phyloP scores from a whole-genome alignment of 345 rosid genomes.

The Abelmoschus esculentus region DNA sequence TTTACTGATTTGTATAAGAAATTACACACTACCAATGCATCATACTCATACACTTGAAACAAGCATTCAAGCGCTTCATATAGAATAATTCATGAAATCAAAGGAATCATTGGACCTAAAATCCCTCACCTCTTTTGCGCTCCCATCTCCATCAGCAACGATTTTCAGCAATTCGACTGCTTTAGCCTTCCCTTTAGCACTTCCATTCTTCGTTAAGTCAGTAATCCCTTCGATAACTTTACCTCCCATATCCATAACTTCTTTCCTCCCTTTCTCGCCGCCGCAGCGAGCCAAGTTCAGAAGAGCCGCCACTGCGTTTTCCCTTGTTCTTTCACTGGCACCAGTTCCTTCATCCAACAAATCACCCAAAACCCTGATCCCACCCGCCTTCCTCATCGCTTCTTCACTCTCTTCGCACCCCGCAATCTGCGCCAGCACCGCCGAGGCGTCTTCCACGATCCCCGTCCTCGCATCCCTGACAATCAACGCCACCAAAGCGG shows the following conservation, averaged over 20 bases:
- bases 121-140: slow-evolving; percentile 15
- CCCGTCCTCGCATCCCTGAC: slow-evolving; percentile 71
- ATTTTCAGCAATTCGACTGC: slow-evolving; percentile 50
- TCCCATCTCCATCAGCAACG: slow-evolving; percentile 24
- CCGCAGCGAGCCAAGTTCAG: slow-evolving; percentile 66
- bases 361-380: slow-evolving; percentile 54
- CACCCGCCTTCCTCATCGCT: slow-evolving; percentile 50
- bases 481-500: slow-evolving; percentile 54
- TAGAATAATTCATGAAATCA: slow-evolving; percentile 20
- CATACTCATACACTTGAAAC: neutral
- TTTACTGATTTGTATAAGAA: neutral
- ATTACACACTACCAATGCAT: neutral
- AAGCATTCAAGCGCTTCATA: neutral
- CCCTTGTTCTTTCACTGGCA: slow-evolving; percentile 57
- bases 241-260: slow-evolving; percentile 35
- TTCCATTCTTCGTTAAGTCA: slow-evolving; percentile 53
- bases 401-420: slow-evolving; percentile 82
- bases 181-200: slow-evolving; percentile 57
- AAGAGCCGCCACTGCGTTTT: slow-evolving; percentile 69
- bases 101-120: slow-evolving; percentile 22
- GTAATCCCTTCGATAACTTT: slow-evolving; percentile 53
- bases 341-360: slow-evolving; percentile 70
- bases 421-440: slow-evolving; percentile 82
- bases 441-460: slow-evolving; percentile 85
- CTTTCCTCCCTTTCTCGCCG: slow-evolving; percentile 38